Evolutionary conservation across 2,329 filamentous ascomycete species (phyloP).

Genomic region (Aspergillus arachidicola): DNA sequence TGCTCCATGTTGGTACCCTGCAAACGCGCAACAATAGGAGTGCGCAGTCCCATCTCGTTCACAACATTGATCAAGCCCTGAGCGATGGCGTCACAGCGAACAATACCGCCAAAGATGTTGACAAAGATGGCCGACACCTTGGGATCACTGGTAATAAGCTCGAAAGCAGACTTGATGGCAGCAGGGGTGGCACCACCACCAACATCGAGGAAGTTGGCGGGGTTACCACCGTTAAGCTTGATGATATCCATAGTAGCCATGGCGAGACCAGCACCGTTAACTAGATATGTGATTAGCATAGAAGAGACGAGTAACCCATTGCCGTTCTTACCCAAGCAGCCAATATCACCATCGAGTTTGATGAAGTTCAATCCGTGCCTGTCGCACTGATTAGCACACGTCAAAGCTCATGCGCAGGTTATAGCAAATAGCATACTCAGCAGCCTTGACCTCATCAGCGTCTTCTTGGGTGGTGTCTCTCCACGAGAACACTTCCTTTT

Average conservation of each 20-base stretch:
- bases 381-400: constrained; percentile 19
- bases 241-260: constrained; percentile 99
- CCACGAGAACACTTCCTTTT: constrained; percentile 94
- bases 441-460: constrained; percentile 94
- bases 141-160: constrained; percentile 96
- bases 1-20: constrained; percentile 98
- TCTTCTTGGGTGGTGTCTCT: constrained; percentile 96
- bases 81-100: constrained; percentile 95
- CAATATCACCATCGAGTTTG: constrained; percentile 99
- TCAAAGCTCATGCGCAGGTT: not conserved
- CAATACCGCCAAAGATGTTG: constrained; percentile 99
- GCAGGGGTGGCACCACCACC: constrained; percentile 95
- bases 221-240: constrained; percentile 95
- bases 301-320: not conserved
- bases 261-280: constrained; percentile 97
- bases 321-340: constrained; percentile 67
- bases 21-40: constrained; percentile 93
- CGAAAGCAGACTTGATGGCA: constrained; percentile 96
- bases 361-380: constrained; percentile 91
- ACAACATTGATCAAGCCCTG: constrained; percentile 95
- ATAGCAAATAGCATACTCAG: constrained; percentile 61
- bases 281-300: constrained; percentile 40
- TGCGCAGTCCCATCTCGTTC: constrained; percentile 90
- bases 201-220: constrained; percentile 98
- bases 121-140: constrained; percentile 99